These are phyloP conservation scores for Fusarium hainanense DNA, from an alignment of 2,329 filamentous ascomycete species.

Conservation along the genomic window DNA sequence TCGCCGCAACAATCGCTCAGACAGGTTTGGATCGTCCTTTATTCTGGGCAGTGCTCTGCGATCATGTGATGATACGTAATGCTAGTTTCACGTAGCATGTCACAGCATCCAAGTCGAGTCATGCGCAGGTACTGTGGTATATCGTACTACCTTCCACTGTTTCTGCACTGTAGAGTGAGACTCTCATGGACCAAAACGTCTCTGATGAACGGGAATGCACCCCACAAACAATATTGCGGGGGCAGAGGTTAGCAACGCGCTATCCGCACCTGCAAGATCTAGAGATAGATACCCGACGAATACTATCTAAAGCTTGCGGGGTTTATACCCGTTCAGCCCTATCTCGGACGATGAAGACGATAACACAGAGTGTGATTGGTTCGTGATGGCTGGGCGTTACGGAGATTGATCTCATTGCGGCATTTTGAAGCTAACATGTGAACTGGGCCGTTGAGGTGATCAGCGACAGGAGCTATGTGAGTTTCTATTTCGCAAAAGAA, in stretches of 20 bases:
- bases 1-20: background rate
- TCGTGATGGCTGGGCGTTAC: background rate
- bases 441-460: background rate
- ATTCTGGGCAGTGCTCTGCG: background rate
- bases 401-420: background rate
- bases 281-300: constrained; percentile 1
- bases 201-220: background rate
- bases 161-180: background rate
- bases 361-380: background rate
- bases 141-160: background rate
- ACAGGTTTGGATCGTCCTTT: constrained; percentile 2
- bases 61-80: constrained; percentile 1
- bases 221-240: background rate
- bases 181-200: background rate
- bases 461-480: background rate
- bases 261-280: constrained; percentile 1
- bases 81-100: background rate
- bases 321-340: background rate
- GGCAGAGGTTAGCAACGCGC: background rate
- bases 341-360: background rate
- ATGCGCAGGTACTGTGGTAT: background rate
- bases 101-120: background rate
- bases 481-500: fast-evolving
- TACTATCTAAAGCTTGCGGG: background rate
- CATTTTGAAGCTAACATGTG: background rate